Evolutionary conservation across 108 stramenopile genomes (phyloP).

Genomic region (Cyclotella baltica): DNA sequence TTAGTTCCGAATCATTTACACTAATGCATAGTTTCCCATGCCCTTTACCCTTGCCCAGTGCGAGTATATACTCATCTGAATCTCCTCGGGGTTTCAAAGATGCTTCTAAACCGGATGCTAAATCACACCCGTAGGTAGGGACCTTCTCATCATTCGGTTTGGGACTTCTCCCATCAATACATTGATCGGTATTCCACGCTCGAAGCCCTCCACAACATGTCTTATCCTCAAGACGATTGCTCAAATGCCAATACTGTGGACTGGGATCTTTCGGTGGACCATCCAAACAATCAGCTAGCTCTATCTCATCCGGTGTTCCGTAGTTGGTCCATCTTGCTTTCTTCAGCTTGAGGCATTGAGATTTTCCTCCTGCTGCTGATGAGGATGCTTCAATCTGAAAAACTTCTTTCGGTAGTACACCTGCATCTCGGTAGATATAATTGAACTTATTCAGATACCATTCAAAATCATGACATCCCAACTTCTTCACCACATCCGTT

Average conservation of each 20-base stretch:
- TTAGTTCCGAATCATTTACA: conserved; percentile 13
- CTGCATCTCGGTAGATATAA: conserved; percentile 46
- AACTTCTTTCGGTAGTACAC: conserved; percentile 40
- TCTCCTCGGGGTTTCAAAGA: conserved; percentile 21
- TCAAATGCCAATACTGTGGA: conserved; percentile 44
- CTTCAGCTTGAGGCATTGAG: conserved; percentile 39
- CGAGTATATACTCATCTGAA: conserved; percentile 23
- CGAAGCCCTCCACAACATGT: conserved; percentile 46
- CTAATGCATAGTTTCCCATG: conserved; percentile 14
- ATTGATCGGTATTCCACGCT: conserved; percentile 56
- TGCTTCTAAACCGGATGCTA: conserved; percentile 42
- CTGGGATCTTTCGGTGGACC: conserved; percentile 21
- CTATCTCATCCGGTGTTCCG: conserved; percentile 36
- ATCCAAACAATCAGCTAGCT: conserved; percentile 28
- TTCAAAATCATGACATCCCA: conserved; percentile 45
- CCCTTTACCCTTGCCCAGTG: conserved; percentile 19
- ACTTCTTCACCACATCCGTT: conserved; percentile 28
- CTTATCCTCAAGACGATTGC: conserved; percentile 32
- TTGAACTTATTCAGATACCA: conserved; percentile 47
- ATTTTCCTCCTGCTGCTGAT: not conserved
- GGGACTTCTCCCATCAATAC: conserved; percentile 37
- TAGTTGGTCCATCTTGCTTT: conserved; percentile 47
- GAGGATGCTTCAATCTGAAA: conserved; percentile 44
- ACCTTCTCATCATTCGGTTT: conserved; percentile 10
- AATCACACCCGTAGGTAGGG: conserved; percentile 38